Base-by-base conservation (phyloP, 2,329 filamentous ascomycete genomes). In the Balansia obtecta region DNA sequence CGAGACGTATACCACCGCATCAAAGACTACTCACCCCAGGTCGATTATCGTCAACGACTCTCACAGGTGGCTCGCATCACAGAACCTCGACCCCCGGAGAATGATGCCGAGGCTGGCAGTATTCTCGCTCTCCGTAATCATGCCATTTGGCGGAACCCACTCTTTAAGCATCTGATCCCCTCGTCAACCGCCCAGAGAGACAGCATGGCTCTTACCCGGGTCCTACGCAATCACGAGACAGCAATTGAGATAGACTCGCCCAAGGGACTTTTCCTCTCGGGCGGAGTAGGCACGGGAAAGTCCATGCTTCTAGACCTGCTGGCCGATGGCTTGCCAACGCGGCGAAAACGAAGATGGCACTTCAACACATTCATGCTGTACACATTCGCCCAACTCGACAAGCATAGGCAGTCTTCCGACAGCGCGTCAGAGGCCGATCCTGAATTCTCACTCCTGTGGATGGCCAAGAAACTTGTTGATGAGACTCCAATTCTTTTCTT, bases 361-460 rank as follows among this genome's bases (percentile, higher is more conserved):
- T 93, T 89, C 67, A 88, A 88, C 62, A 88, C 85, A 0, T 93
- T 93, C 59, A 93, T 93, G 85, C 71, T 91, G 9, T 82, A 90
- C 56, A 82, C 80, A 0, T 74, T 90, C 45, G 83, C 85, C 1
- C 81, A 82, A 47, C 71, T 93, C 1, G 87, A 91, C 58, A 69
- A 74, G 12, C 74, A 86, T 43, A 73, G 86, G 58, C 71, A 69
- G 51, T 57, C 63, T 4, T 58, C 61, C 1, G 55, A 57, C 2
- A 51, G 56, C 13, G 30, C 49, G 2, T 8, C 50, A 8, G 49
- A 37, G 56, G 13, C 54, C 49, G 56, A 52, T 55, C 64, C 64
- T 57, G 57, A 88, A 51, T 81, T 88, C 63, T 86, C 85, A 0
- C 64, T 91, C 22, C 66, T 91, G 1, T 83, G 80, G 75, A 72